A percentile compares a stretch with the other conserved stretches of the same genome.
These are phyloP conservation scores for Colletotrichum cordylinicola DNA, from an alignment of 2,329 filamentous ascomycete genomes.

Conservation along the genomic window DNA sequence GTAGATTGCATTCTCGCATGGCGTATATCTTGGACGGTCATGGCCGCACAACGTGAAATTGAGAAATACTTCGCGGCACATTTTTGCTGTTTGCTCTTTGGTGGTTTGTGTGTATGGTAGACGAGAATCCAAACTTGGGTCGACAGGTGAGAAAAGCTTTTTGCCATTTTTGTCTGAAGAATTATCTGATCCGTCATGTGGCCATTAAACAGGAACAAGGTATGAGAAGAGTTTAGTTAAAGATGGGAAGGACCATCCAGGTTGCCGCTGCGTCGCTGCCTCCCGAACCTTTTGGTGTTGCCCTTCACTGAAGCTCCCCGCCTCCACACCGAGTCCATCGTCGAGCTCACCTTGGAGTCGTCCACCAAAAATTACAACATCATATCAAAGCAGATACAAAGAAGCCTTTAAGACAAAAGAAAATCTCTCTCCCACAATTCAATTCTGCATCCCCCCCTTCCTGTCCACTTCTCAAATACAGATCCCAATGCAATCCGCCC, in stretches of 20 bases:
- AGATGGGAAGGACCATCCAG: not conserved
- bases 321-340: not conserved
- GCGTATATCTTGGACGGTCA: accelerated
- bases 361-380: not conserved
- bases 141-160: not conserved
- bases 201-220: not conserved
- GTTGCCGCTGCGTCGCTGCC: not conserved
- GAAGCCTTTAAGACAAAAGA: not conserved
- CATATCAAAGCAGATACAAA: not conserved
- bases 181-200: not conserved
- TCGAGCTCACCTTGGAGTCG: not conserved
- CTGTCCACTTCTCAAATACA: slow-evolving; percentile 28
- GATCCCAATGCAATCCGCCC: slow-evolving; percentile 35
- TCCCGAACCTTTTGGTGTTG: not conserved
- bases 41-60: not conserved
- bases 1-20: not conserved
- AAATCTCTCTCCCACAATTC: not conserved
- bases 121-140: not conserved
- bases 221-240: not conserved
- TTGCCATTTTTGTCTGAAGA: not conserved
- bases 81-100: not conserved
- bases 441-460: not conserved
- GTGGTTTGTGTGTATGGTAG: not conserved
- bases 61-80: not conserved
- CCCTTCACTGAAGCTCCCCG: not conserved